phyloP scores from a whole-genome alignment of 208 protist genomes.

The Acanthamoeba sp. region DNA sequence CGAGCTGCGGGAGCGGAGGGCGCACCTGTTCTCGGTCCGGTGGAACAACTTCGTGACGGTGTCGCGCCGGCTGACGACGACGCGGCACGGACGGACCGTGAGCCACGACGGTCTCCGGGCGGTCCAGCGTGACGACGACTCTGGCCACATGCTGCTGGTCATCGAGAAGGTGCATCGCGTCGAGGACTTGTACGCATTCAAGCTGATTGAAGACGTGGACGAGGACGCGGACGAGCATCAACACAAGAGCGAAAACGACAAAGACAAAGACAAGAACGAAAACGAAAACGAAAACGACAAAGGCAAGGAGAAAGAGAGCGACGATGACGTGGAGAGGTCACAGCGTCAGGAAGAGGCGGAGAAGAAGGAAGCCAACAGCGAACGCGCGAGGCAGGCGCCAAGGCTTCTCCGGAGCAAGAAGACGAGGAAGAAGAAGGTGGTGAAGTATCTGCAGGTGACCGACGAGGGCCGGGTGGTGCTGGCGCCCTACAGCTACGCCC shows the following conservation, averaged over 20 bases:
- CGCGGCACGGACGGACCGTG: background rate
- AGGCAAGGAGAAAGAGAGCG: background rate
- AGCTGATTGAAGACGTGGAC: background rate
- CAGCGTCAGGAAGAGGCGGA: no score
- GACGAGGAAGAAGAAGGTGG: background rate
- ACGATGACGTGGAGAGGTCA: no score
- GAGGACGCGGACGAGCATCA: background rate
- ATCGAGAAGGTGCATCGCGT: conserved; percentile 1
- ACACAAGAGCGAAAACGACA: background rate
- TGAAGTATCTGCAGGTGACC: background rate
- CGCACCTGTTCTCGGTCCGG: background rate
- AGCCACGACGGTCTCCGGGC: background rate
- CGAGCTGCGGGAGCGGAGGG: background rate
- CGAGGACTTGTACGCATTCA: background rate
- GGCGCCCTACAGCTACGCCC: conserved; percentile 3
- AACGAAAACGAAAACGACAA: background rate
- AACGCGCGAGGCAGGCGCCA: background rate
- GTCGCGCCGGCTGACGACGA: background rate
- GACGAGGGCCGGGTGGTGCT: background rate
- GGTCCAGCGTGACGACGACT: background rate
- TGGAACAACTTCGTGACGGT: background rate
- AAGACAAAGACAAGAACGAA: background rate
- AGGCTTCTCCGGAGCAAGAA: no score
- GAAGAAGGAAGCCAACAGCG: no score
- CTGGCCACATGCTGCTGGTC: background rate